Conservation (phyloP, 352 stramenopile genomes). For the Thalassiosira gravida region DNA sequence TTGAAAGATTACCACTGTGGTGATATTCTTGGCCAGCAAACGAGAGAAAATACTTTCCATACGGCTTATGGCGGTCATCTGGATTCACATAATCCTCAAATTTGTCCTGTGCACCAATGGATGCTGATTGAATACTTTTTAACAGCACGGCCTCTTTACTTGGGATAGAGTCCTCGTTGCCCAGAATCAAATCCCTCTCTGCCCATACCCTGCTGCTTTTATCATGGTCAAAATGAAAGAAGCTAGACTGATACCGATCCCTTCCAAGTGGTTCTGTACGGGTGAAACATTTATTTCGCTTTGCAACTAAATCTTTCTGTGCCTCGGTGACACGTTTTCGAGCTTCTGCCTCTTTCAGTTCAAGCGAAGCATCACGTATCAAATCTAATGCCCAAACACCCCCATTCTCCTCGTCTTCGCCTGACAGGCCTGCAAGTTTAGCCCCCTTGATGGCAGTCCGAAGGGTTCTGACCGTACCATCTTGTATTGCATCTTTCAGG, state of each 20-base stretch:
- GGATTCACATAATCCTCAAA: conserved; percentile 70
- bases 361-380: conserved; percentile 79
- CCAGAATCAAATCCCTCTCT: conserved; percentile 65
- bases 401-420: conserved; percentile 70
- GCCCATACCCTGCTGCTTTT: conserved; percentile 73
- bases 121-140: conserved; percentile 31
- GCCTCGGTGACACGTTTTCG: conserved; percentile 77
- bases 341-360: conserved; percentile 77
- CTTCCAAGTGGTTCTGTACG: conserved; percentile 71
- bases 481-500: conserved; percentile 81
- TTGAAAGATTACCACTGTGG: conserved; percentile 46
- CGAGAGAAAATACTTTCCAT: conserved; percentile 44
- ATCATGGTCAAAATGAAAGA: conserved; percentile 80
- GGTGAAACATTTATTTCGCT: conserved; percentile 84
- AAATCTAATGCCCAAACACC: conserved; percentile 77
- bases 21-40: conserved; percentile 81
- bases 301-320: conserved; percentile 80
- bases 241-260: conserved; percentile 73
- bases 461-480: conserved; percentile 82
- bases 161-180: conserved; percentile 24
- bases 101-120: conserved; percentile 66
- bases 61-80: conserved; percentile 41
- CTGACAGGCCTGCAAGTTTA: conserved; percentile 72
- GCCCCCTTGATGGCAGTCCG: conserved; percentile 70
- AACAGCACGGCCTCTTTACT: conserved; percentile 26